phyloP scores from a whole-genome alignment of 257 asterid genomes.

The Rubia yunnanensis region DNA sequence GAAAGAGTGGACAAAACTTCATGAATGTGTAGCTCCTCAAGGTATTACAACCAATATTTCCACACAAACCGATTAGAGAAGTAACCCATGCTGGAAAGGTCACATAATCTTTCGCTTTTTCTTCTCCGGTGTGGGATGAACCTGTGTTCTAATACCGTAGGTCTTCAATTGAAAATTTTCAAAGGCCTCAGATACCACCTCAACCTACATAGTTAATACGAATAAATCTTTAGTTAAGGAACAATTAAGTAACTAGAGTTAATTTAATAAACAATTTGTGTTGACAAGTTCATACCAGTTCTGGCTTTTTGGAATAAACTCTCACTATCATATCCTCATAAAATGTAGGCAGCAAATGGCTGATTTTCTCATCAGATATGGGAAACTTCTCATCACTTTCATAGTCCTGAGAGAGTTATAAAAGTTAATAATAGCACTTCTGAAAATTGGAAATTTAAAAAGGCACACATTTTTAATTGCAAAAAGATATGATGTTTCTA shows the following conservation, averaged over 20 bases:
- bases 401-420: slow-evolving; percentile 46
- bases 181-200: slow-evolving; percentile 69
- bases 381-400: slow-evolving; percentile 62
- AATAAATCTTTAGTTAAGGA: background rate
- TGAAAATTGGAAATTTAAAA: slow-evolving; percentile 5
- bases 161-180: slow-evolving; percentile 83
- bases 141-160: slow-evolving; percentile 74
- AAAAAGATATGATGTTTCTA: background rate
- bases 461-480: background rate
- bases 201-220: slow-evolving; percentile 46
- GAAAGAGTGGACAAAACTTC: slow-evolving; percentile 3
- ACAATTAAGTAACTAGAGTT: slow-evolving; percentile 5
- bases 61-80: background rate
- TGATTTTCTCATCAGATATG: slow-evolving; percentile 61
- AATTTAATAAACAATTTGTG: background rate
- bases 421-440: slow-evolving; percentile 10
- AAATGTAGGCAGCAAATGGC: slow-evolving; percentile 85
- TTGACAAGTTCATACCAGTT: slow-evolving; percentile 44
- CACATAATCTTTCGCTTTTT: slow-evolving; percentile 41
- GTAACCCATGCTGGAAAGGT: slow-evolving; percentile 1
- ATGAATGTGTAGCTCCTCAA: background rate
- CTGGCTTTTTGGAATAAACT: slow-evolving; percentile 83
- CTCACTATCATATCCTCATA: slow-evolving; percentile 90
- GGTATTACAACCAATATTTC: slow-evolving; percentile 1
- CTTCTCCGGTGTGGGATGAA: slow-evolving; percentile 73